A percentile compares a stretch with the other conserved stretches of the same genome.
phyloP scores from a whole-genome alignment of 768 basidiomycete genomes.

The Dictyophora rubrovolvata region DNA sequence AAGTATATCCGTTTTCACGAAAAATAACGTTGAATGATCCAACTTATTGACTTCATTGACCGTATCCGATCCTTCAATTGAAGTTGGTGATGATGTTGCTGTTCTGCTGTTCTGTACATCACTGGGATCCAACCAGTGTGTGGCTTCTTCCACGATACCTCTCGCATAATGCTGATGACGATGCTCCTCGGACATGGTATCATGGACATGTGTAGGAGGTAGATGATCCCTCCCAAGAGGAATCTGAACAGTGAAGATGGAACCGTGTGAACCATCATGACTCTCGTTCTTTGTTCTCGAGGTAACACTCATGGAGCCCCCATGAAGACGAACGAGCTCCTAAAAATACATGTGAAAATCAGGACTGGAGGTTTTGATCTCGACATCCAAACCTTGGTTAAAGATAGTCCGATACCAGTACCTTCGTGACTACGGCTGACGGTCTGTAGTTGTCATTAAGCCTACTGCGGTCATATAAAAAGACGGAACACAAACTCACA shows the following conservation, averaged over 20 bases:
- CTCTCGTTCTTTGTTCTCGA: constrained; percentile 21
- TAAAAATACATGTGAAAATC: constrained; percentile 9
- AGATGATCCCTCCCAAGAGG: constrained; percentile 26
- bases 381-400: constrained; percentile 18
- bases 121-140: constrained; percentile 23
- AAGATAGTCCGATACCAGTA: constrained; percentile 26
- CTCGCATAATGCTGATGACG: constrained; percentile 20
- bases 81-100: constrained; percentile 2
- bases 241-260: constrained; percentile 23
- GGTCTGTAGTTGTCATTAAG: constrained; percentile 9
- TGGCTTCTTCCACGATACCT: constrained; percentile 28
- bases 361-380: neutral
- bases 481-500: constrained; percentile 7
- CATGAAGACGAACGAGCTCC: constrained; percentile 28
- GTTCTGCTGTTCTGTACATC: constrained; percentile 7
- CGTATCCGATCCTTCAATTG: constrained; percentile 15
- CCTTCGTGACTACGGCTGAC: constrained; percentile 26
- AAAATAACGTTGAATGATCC: constrained; percentile 26
- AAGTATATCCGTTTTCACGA: constrained; percentile 22
- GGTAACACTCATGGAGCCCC: constrained; percentile 22
- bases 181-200: constrained; percentile 1
- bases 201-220: constrained; percentile 20
- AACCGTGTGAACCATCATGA: constrained; percentile 22
- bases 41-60: constrained; percentile 3
- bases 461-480: neutral